Evolutionary conservation across 1,139 yeast species (phyloP), one percentile per base, ranked within the genome.

Genomic region (Magnusiomyces tetraspermus): DNA sequence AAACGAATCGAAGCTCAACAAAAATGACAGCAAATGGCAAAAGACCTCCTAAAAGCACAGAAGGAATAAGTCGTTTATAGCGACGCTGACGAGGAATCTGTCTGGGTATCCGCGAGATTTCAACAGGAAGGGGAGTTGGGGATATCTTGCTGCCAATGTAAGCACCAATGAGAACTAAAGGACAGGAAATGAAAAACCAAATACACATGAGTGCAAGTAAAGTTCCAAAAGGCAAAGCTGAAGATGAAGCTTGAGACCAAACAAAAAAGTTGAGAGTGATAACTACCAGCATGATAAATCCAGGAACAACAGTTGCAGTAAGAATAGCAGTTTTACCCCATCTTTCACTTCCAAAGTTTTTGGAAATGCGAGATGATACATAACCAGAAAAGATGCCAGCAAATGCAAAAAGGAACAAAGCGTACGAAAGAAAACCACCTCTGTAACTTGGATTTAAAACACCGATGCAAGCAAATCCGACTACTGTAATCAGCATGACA

Each of bases 351-450:
- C 76, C 70, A 63, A 82, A 76, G 28, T 76, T 65, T 63, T 78
- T 82, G 65, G 76, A 79, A 48, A 83, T 69, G 51, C 82, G 74
- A 13, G 85, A 74, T 24, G 94, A 87, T 13, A 80, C 71, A 63
- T 77, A 85, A 0, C 95, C 87, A 0, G 94, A 83, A 51, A 83
- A 76, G 30, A 81, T 74, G 0, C 94, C 95, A 23, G 92, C 85
- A 47, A 78, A 68, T 6, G 84, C 78, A 59, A 86, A 80, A 55
- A 82, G 73, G 8, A 78, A 68, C 40, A 85, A 63, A 0, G 88
- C 79, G 50, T 83, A 72, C 11, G 85, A 76, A 49, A 83, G 67
- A 19, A 84, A 75, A 6, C 87, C 82, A 28, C 86, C 88, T 56
- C 84, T 78, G 58, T 81, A 79, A 59, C 79, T 76, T 54, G 85